Evolutionary conservation across 176 grass and related monocot species (phyloP).

Genomic region (Metroxylon sagu): DNA sequence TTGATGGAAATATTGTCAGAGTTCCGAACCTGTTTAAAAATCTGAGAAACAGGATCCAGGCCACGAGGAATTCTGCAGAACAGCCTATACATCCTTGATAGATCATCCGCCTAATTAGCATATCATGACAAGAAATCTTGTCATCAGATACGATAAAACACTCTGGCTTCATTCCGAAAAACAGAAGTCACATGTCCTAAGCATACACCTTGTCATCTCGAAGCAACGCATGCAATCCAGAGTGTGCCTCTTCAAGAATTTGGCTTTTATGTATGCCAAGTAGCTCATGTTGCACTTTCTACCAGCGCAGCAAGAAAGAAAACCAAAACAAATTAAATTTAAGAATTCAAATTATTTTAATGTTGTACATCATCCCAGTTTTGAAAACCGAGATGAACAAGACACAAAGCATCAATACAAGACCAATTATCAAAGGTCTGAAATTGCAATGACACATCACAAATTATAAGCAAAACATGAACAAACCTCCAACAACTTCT

Average conservation of each 20-base stretch:
- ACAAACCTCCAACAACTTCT: conserved; percentile 82
- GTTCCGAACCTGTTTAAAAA: conserved; percentile 77
- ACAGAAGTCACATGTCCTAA: background rate
- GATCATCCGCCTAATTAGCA: conserved; percentile 52
- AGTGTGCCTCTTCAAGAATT: conserved; percentile 79
- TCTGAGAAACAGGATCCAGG: conserved; percentile 76
- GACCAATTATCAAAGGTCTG: no score
- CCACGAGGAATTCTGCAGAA: conserved; percentile 74
- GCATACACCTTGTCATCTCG: conserved; percentile 72
- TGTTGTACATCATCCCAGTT: background rate
- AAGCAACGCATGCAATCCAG: no score
- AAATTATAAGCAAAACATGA: background rate
- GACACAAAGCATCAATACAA: no score
- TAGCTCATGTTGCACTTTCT: conserved; percentile 96
- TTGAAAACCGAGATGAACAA: no score
- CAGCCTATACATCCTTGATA: conserved; percentile 86
- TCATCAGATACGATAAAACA: background rate
- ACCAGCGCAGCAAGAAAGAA: background rate
- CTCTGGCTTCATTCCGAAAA: no score
- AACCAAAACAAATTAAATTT: background rate
- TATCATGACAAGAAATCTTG: background rate
- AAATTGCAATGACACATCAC: no score
- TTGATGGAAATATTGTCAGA: no score
- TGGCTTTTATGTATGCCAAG: conserved; percentile 68
- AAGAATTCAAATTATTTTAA: background rate